A percentile compares a stretch with the other conserved stretches of the same genome.
phyloP scores from a whole-genome alignment of 192 early-diverging fungal species.

The Cladochytrium replicatum region DNA sequence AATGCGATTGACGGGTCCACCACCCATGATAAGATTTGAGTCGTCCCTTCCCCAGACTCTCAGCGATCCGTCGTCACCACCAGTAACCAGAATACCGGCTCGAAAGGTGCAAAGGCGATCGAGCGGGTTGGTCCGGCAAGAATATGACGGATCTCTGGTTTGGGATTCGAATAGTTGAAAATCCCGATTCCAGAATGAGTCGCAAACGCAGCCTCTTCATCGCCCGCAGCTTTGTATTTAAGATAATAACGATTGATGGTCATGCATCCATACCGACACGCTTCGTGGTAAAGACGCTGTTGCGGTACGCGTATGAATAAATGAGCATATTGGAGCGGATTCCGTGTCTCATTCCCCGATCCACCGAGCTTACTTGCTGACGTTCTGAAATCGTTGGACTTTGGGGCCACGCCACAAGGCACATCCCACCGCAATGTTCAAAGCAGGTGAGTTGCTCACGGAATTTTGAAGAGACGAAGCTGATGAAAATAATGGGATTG shows the following conservation, averaged over 20 bases:
- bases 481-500: too few species aligned
- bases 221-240: neutral
- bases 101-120: slow-evolving; percentile 13
- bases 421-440: too few species aligned
- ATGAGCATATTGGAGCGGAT: too few species aligned
- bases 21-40: neutral
- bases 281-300: slow-evolving; percentile 19
- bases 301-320: too few species aligned
- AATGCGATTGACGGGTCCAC: slow-evolving; percentile 3
- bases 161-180: neutral
- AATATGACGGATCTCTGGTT: slow-evolving; percentile 7
- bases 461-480: too few species aligned
- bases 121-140: neutral
- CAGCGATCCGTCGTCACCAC: slow-evolving; percentile 11
- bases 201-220: neutral
- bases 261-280: slow-evolving; percentile 1
- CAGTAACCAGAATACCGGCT: slow-evolving; percentile 3
- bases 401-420: too few species aligned
- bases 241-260: neutral
- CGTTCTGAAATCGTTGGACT: slow-evolving; percentile 19
- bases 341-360: too few species aligned
- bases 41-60: slow-evolving; percentile 11
- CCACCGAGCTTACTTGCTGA: slow-evolving; percentile 23
- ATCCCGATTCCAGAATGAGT: neutral
- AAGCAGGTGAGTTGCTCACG: too few species aligned